These are phyloP conservation scores for Thuidium tamariscinum DNA, from an alignment of 225 moss, liverwort and hornwort species.

Conservation along the genomic window DNA sequence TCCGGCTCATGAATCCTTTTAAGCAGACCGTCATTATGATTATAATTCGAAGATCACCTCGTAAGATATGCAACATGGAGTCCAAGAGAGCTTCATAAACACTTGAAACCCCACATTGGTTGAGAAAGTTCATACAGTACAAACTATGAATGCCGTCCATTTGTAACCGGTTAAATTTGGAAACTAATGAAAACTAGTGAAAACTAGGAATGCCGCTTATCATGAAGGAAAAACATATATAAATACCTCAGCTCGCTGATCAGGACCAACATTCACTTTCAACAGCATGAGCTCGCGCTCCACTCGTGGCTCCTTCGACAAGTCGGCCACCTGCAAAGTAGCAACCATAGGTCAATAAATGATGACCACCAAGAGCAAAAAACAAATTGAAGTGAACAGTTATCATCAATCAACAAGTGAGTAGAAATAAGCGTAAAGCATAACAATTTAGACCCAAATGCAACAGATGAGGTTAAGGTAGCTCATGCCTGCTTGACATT, in stretches of 20 bases:
- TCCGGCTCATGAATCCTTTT: neutral
- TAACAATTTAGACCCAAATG: neutral
- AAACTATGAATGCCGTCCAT: neutral
- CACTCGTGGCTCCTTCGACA: constrained; percentile 70
- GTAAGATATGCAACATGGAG: neutral
- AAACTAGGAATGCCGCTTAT: neutral
- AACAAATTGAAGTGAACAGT: neutral
- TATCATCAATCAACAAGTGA: neutral
- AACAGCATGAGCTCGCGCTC: constrained; percentile 95
- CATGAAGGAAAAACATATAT: neutral
- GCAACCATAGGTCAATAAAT: neutral
- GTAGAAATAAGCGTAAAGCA: neutral
- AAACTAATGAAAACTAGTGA: neutral
- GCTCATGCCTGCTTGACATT: constrained; percentile 75
- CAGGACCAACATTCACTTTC: constrained; percentile 70
- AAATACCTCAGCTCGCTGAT: constrained; percentile 68
- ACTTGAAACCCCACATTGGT: neutral
- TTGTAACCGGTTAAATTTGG: neutral
- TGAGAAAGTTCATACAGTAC: neutral
- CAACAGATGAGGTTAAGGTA: neutral
- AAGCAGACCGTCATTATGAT: neutral
- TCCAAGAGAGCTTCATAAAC: neutral
- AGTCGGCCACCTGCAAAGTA: constrained; percentile 65
- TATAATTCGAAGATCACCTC: neutral
- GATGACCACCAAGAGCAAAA: neutral